These are phyloP conservation scores for Venturia effusa DNA, from an alignment of 2,329 filamentous ascomycete species.

Conservation along the genomic window DNA sequence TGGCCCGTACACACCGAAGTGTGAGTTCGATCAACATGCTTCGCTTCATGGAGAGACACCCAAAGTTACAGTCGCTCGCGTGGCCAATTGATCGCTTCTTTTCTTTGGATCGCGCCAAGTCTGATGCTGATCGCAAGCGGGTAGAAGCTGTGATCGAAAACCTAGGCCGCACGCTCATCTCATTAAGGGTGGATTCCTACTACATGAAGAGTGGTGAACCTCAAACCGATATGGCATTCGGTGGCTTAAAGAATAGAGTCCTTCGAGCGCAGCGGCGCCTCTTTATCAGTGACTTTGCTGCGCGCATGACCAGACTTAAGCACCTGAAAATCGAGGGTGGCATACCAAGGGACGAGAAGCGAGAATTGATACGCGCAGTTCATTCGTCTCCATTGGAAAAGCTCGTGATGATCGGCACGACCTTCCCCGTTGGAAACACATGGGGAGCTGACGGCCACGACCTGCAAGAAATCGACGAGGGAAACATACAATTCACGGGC, in stretches of 20 bases:
- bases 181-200: constrained; percentile 32
- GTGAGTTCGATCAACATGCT: constrained; percentile 21
- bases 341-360: constrained; percentile 35
- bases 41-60: constrained; percentile 33
- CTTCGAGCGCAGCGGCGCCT: constrained; percentile 19
- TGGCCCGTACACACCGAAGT: not conserved
- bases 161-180: constrained; percentile 28
- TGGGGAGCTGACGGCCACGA: constrained; percentile 29
- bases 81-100: constrained; percentile 39
- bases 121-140: constrained; percentile 15
- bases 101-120: constrained; percentile 20
- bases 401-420: constrained; percentile 34
- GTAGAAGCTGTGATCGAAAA: constrained; percentile 25
- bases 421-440: constrained; percentile 33
- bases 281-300: constrained; percentile 33
- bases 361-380: constrained; percentile 33
- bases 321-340: constrained; percentile 37
- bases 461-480: constrained; percentile 21
- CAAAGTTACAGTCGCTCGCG: constrained; percentile 31
- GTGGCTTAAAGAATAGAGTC: not conserved
- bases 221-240: constrained; percentile 19
- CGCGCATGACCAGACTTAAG: constrained; percentile 30
- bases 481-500: constrained; percentile 16
- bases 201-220: constrained; percentile 21
- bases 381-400: constrained; percentile 31